phyloP scores from a whole-genome alignment of 768 basidiomycete species.

The Lactarius deliciosus region DNA sequence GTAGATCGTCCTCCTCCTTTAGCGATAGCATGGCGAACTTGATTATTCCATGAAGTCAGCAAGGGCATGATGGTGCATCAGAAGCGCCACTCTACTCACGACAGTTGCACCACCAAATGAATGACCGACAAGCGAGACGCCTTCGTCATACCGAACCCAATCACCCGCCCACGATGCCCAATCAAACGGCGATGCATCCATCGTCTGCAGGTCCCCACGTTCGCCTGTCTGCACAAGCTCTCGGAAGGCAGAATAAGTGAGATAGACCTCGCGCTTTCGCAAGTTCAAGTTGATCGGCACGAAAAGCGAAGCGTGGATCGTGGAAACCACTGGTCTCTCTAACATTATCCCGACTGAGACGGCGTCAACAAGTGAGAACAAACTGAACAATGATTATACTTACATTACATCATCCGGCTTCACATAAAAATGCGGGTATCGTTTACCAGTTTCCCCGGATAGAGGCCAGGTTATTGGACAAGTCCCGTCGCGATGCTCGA shows the following conservation, averaged over 20 bases:
- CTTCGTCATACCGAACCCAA: constrained; percentile 37
- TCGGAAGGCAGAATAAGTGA: constrained; percentile 56
- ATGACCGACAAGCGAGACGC: constrained; percentile 50
- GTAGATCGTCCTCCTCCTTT: constrained; percentile 35
- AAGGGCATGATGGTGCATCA: background rate
- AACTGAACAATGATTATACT: constrained; percentile 29
- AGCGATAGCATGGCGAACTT: constrained; percentile 61
- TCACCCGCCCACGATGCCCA: constrained; percentile 41
- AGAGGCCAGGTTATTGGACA: constrained; percentile 50
- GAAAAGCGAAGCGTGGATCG: constrained; percentile 42
- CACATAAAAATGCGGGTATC: constrained; percentile 49
- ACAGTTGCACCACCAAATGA: constrained; percentile 58
- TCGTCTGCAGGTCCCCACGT: constrained; percentile 34
- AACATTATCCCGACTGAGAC: constrained; percentile 35
- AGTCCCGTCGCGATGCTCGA: constrained; percentile 85
- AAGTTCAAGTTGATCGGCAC: constrained; percentile 70
- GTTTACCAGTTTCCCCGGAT: constrained; percentile 37
- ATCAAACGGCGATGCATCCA: constrained; percentile 54
- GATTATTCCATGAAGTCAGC: background rate
- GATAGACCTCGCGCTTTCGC: constrained; percentile 67
- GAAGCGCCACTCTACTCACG: constrained; percentile 36
- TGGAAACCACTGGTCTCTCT: constrained; percentile 32
- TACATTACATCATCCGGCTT: constrained; percentile 57
- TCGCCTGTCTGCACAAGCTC: constrained; percentile 43
- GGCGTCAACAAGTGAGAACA: constrained; percentile 3